These are phyloP conservation scores for Metschnikowia noctiluminum DNA, from an alignment of 805 yeast genomes.

Conservation along the genomic window DNA sequence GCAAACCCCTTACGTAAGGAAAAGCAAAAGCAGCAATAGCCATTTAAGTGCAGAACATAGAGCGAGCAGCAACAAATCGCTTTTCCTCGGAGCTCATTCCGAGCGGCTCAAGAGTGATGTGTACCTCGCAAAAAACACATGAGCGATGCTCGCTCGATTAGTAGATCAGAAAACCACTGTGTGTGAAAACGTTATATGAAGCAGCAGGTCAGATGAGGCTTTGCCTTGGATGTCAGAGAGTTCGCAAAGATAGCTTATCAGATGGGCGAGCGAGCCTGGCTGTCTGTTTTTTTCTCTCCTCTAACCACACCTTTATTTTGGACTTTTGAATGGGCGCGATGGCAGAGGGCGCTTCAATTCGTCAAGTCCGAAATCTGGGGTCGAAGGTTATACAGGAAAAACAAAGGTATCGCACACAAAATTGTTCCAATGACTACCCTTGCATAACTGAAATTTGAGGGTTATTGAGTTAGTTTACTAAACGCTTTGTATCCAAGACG, in stretches of 20 bases:
- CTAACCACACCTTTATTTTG: not conserved
- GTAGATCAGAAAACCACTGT: too few species aligned
- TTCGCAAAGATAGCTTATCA: too few species aligned
- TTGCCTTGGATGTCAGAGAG: too few species aligned
- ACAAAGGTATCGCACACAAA: conserved; percentile 5
- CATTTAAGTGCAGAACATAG: not conserved
- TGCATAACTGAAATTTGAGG: too few species aligned
- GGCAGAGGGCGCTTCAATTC: conserved; percentile 17
- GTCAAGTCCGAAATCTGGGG: conserved; percentile 26
- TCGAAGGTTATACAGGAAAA: conserved; percentile 13
- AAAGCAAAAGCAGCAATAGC: not conserved
- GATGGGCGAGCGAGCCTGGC: conserved; percentile 1
- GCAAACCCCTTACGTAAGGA: not conserved
- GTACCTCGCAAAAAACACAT: not conserved
- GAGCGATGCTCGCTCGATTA: not conserved
- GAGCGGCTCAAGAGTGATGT: not conserved
- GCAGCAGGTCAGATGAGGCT: too few species aligned
- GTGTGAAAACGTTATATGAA: too few species aligned
- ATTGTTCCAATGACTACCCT: too few species aligned
- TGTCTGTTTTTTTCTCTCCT: not conserved
- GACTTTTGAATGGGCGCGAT: conserved; percentile 10
- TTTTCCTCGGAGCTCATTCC: conserved; percentile 5
- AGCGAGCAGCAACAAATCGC: not conserved
- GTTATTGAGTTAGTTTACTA: too few species aligned
- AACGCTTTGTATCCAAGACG: too few species aligned